These are phyloP conservation scores for Isatis lusitanica DNA, from an alignment of 441 rosid genomes.

Conservation along the genomic window DNA sequence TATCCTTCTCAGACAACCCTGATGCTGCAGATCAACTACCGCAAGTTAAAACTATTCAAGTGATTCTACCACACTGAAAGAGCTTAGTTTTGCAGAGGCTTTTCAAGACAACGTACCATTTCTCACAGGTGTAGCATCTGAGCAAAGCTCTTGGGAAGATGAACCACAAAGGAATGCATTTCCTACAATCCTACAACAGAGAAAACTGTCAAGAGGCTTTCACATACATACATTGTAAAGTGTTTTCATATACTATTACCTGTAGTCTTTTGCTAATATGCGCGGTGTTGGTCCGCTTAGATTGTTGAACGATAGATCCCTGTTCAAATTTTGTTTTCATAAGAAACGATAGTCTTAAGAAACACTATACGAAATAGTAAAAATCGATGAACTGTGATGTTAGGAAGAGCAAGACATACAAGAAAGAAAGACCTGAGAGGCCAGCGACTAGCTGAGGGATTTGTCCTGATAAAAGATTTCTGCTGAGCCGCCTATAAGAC, in stretches of 20 bases:
- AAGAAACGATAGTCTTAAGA: not conserved
- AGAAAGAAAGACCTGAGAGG: conserved; percentile 84
- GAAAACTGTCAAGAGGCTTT: not conserved
- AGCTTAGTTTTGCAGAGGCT: not conserved
- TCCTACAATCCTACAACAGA: conserved; percentile 54
- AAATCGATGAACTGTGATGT: not conserved
- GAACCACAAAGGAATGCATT: conserved; percentile 72
- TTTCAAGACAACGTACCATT: conserved; percentile 47
- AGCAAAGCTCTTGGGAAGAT: conserved; percentile 51
- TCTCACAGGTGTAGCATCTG: conserved; percentile 46
- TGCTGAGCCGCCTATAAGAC: conserved; percentile 70
- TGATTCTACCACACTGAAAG: not conserved
- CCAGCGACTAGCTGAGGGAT: conserved; percentile 73
- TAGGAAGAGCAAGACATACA: conserved; percentile 49
- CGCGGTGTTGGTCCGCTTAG: conserved; percentile 90
- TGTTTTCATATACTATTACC: conserved; percentile 38
- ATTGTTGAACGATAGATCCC: conserved; percentile 92
- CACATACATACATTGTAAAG: not conserved
- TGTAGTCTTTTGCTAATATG: conserved; percentile 79
- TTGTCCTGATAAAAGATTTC: conserved; percentile 74
- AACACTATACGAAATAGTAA: not conserved
- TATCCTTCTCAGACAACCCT: conserved; percentile 37
- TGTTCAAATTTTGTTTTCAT: conserved; percentile 17
- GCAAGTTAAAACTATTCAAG: not conserved
- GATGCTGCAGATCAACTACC: conserved; percentile 44